These are phyloP conservation scores for Candida tammaniensis DNA, from an alignment of 805 yeast genomes.

Conservation along the genomic window DNA sequence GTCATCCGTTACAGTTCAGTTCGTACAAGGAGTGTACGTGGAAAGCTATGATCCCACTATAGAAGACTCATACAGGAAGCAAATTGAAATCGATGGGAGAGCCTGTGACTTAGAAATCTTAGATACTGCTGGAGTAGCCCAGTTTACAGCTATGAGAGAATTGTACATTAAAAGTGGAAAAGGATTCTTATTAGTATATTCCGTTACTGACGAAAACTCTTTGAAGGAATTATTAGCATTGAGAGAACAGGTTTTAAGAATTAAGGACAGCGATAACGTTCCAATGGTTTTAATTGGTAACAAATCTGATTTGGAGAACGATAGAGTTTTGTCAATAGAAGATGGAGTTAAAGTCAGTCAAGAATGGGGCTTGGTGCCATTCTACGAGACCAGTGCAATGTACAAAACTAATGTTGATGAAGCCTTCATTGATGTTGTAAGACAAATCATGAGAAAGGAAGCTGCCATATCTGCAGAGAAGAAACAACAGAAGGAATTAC, in stretches of 20 bases:
- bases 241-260: conserved; percentile 79
- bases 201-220: conserved; percentile 62
- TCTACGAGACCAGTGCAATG: conserved; percentile 93
- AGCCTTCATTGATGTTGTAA: conserved; percentile 82
- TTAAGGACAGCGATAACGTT: conserved; percentile 71
- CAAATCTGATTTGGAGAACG: conserved; percentile 79
- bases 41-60: conserved; percentile 96
- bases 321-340: conserved; percentile 72
- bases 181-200: conserved; percentile 60
- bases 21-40: conserved; percentile 84
- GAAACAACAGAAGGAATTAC: conserved; percentile 42
- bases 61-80: conserved; percentile 91
- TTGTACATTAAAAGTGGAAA: conserved; percentile 83
- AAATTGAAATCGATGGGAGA: conserved; percentile 82
- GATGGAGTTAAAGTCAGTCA: conserved; percentile 83
- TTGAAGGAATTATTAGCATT: conserved; percentile 74
- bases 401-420: conserved; percentile 85
- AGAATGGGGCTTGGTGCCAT: conserved; percentile 86
- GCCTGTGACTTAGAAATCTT: conserved; percentile 75
- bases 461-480: conserved; percentile 43
- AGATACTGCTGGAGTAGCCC: conserved; percentile 71
- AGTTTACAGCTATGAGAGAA: conserved; percentile 94
- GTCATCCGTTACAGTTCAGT: conserved; percentile 88
- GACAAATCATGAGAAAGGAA: conserved; percentile 84
- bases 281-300: conserved; percentile 92